A percentile compares a stretch with the other conserved stretches of the same genome.
phyloP scores from a whole-genome alignment of 768 basidiomycete genomes.

The Galerina marginata region DNA sequence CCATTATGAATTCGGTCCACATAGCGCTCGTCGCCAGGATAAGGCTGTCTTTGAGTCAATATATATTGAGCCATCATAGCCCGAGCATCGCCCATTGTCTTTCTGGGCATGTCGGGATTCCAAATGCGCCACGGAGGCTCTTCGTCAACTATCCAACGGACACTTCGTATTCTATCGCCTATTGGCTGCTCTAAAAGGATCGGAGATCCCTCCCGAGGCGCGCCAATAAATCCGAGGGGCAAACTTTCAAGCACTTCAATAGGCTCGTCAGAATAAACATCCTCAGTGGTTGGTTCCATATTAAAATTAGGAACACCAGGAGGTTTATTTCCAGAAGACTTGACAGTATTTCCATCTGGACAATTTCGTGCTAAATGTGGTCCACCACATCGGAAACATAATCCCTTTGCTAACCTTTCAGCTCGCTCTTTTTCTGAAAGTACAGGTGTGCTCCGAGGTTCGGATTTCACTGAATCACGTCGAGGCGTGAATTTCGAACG shows the following conservation, averaged over 20 bases:
- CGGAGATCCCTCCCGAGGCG: neutral
- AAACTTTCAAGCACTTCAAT: neutral
- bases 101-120: neutral
- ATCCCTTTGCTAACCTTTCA: conserved; percentile 20
- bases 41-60: neutral
- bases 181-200: no score
- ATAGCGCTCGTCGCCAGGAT: conserved; percentile 8
- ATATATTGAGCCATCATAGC: neutral
- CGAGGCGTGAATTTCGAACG: no score
- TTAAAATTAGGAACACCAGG: conserved; percentile 26
- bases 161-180: no score
- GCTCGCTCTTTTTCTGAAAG: conserved; percentile 17
- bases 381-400: conserved; percentile 28
- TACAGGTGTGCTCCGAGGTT: neutral
- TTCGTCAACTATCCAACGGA: no score
- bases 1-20: no score
- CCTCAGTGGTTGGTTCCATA: conserved; percentile 10
- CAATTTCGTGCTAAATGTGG: conserved; percentile 27
- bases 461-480: neutral
- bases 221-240: neutral
- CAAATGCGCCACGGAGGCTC: no score
- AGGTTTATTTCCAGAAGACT: conserved; percentile 20
- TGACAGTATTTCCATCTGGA: conserved; percentile 17
- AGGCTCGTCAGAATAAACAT: neutral
- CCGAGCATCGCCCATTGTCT: neutral